Percentiles rank a stretch among this genome's conserved stretches.
These are phyloP conservation scores for Pseudoturritis turrita DNA, from an alignment of 345 rosid species.

Conservation along the genomic window DNA sequence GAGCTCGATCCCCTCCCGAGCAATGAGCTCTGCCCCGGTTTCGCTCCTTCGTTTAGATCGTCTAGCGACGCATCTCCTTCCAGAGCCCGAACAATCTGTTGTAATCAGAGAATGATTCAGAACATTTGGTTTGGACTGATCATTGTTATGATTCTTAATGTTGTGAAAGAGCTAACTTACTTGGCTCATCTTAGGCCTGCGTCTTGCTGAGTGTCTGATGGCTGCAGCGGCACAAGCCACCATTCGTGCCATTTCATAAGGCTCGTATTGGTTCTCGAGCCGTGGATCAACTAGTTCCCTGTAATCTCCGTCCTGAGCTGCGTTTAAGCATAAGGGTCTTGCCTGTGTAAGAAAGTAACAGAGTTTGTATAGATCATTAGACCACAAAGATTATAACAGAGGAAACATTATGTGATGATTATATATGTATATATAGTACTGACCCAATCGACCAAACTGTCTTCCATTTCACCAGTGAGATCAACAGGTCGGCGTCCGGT, in stretches of 20 bases:
- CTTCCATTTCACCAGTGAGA: constrained; percentile 62
- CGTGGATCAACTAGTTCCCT: constrained; percentile 60
- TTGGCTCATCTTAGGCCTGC: constrained; percentile 87
- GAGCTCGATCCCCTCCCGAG: constrained; percentile 52
- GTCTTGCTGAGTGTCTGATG: constrained; percentile 62
- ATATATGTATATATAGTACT: background rate
- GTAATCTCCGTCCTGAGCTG: constrained; percentile 55
- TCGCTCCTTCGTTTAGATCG: constrained; percentile 57
- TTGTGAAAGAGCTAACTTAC: constrained; percentile 28
- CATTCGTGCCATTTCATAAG: constrained; percentile 63
- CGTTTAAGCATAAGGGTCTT: constrained; percentile 52
- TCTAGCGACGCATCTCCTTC: constrained; percentile 74
- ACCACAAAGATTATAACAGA: background rate
- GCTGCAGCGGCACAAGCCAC: constrained; percentile 75
- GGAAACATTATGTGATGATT: background rate
- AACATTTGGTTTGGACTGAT: background rate
- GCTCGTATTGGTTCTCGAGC: constrained; percentile 47
- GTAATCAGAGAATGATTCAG: background rate
- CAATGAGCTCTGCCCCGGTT: constrained; percentile 45
- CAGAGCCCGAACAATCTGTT: constrained; percentile 74
- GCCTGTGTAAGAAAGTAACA: constrained; percentile 45
- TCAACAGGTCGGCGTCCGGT: constrained; percentile 76
- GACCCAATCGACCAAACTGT: constrained; percentile 93
- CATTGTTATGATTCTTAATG: background rate
- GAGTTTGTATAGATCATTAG: background rate